These are phyloP conservation scores for Olyra latifolia DNA, from an alignment of 176 grass and related monocot species.

Conservation along the genomic window DNA sequence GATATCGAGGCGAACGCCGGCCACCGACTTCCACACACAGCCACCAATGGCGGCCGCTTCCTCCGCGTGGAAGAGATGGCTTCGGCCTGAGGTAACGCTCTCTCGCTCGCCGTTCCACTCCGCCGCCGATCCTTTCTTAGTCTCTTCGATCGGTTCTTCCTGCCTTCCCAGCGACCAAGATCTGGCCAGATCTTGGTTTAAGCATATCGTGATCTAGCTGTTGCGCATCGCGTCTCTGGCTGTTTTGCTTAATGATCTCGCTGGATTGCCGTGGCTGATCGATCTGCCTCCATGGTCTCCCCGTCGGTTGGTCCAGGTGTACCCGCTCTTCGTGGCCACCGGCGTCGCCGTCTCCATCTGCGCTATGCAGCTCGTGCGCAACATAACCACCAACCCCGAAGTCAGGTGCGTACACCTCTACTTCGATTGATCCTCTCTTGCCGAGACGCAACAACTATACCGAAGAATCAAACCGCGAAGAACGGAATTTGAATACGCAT, in stretches of 20 bases:
- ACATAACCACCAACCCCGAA: slow-evolving; percentile 72
- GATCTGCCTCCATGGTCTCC: too few relatives aligned
- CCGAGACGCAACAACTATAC: background rate
- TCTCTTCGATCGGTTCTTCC: background rate
- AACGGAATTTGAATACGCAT: background rate
- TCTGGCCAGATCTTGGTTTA: background rate
- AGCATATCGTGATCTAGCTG: background rate
- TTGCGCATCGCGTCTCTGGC: background rate
- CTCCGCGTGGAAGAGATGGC: slow-evolving; percentile 29
- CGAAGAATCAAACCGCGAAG: background rate
- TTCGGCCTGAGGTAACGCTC: slow-evolving; percentile 11
- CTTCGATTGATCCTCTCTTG: background rate
- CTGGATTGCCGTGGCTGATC: background rate
- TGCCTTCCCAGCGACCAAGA: background rate
- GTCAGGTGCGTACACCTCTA: slow-evolving; percentile 1
- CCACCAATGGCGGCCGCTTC: background rate
- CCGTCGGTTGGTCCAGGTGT: slow-evolving; percentile 27
- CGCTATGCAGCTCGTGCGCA: slow-evolving; percentile 50
- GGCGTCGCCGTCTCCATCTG: slow-evolving; percentile 55
- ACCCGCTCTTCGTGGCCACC: slow-evolving; percentile 47
- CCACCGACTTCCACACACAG: background rate
- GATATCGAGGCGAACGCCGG: background rate
- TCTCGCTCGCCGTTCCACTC: background rate
- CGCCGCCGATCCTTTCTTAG: background rate
- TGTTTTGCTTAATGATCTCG: background rate